Percentiles rank a stretch among this genome's conserved stretches.
Conservation (phyloP, 129 eudicot species). For the Apium graveolens region DNA sequence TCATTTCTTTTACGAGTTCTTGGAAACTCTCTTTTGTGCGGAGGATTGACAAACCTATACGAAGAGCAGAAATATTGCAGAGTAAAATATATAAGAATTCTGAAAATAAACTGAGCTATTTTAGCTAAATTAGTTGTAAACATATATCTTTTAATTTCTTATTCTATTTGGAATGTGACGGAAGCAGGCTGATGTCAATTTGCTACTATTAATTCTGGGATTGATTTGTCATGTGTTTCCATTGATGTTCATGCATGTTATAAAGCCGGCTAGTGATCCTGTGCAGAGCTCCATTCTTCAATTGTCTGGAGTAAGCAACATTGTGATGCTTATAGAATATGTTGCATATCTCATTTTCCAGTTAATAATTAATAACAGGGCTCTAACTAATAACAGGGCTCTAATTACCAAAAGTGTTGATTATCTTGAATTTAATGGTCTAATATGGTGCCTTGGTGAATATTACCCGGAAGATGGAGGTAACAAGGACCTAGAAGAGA, state of each 20-base stretch:
- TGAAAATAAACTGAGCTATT: too few relatives aligned
- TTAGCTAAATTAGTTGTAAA: not conserved
- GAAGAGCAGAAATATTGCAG: constrained; percentile 69
- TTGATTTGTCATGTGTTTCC: constrained; percentile 71
- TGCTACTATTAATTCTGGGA: constrained; percentile 53
- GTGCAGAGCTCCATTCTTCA: constrained; percentile 24
- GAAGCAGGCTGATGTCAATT: constrained; percentile 79
- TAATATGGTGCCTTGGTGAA: not conserved
- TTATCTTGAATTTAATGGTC: not conserved
- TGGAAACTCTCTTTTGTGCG: constrained; percentile 76
- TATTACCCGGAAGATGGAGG: constrained; percentile 32
- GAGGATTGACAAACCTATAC: constrained; percentile 63
- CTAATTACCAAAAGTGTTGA: not conserved
- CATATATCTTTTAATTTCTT: not conserved
- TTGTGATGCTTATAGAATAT: constrained; percentile 69
- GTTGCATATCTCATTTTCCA: constrained; percentile 66
- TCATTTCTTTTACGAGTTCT: too few relatives aligned
- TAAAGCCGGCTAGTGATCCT: not conserved
- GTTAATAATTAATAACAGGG: too few relatives aligned
- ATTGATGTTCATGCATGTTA: constrained; percentile 34
- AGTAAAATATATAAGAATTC: constrained; percentile 25
- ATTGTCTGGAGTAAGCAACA: constrained; percentile 60
- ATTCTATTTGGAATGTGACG: constrained; percentile 15
- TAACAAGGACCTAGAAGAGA: constrained; percentile 33
- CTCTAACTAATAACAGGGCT: constrained; percentile 13